Percentiles rank a stretch among this genome's conserved stretches.
Evolutionary conservation across 345 rosid genomes (phyloP).

Genomic region (Odontarrhena argentea): DNA sequence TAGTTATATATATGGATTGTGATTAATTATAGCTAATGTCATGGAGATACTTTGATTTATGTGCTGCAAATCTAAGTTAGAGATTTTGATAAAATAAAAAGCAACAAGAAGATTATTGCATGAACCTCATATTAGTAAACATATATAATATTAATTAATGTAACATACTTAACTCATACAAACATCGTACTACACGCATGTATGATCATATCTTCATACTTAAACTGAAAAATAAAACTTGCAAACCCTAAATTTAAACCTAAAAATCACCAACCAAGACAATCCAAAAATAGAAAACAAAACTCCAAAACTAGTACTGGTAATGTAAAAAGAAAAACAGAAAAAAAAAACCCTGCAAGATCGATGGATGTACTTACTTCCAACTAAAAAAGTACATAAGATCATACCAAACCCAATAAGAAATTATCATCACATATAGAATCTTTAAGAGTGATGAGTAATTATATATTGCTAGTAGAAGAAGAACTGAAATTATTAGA

Average conservation of each 20-base stretch:
- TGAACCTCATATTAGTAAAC: neutral
- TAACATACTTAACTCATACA: constrained; percentile 12
- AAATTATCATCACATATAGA: constrained; percentile 24
- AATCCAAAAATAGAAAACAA: constrained; percentile 15
- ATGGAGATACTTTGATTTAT: neutral
- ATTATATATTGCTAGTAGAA: constrained; percentile 43
- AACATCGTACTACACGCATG: constrained; percentile 25
- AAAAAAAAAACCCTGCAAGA: constrained; percentile 20
- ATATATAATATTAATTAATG: constrained; percentile 4
- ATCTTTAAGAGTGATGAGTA: constrained; percentile 5
- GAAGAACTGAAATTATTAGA: constrained; percentile 45
- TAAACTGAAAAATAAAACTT: constrained; percentile 5
- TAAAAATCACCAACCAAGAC: constrained; percentile 30
- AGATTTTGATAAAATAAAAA: constrained; percentile 3
- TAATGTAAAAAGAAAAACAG: neutral
- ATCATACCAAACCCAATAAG: constrained; percentile 36
- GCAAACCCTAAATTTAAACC: constrained; percentile 30
- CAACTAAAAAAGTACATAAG: constrained; percentile 36
- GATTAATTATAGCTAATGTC: neutral
- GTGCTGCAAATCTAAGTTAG: constrained; percentile 17
- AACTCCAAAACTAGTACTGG: constrained; percentile 19
- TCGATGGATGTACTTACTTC: constrained; percentile 24
- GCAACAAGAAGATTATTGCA: constrained; percentile 6
- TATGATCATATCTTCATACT: constrained; percentile 30
- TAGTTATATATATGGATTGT: constrained; percentile 1